Base-by-base conservation (phyloP, 2,329 filamentous ascomycete species). In the Canariomyces notabilis region DNA sequence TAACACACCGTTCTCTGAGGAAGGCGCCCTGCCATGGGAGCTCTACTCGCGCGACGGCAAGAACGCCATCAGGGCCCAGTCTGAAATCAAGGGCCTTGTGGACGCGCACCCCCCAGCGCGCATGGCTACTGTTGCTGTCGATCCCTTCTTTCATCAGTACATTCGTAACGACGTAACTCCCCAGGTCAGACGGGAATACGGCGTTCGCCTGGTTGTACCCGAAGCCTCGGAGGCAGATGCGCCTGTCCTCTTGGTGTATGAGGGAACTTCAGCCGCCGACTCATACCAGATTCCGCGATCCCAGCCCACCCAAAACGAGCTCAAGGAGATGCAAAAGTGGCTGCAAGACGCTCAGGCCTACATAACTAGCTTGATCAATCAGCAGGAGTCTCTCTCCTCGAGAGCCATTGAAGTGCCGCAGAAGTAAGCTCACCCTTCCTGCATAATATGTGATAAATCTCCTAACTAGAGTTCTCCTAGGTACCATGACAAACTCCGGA, bases 11-110 rank as follows among this genome's bases (percentile, higher is more conserved):
- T 78, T 77, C 53, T 77, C 79, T 3, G 74, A 78, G 40, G 81
- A 87, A 36, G 83, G 83, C 29, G 81, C 81, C 9, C 79, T 86
- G 36, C 83, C 83, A 0, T 95, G 90, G 89, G 85, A 95, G 64
- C 78, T 97, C 44, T 95, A 90, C 67, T 87, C 88, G 6, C 79
- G 85, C 31, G 87, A 95, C 59, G 83, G 84, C 54, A 94, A 93
- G 73, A 94, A 89, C 61, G 78, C 79, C 21, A 80, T 87, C 61
- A 82, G 83, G 57, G 86, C 85, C 6, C 83, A 86, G 59, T 79
- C 79, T 6, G 86, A 89, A 58, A 83, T 93, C 60, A 83, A 80
- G 62, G 80, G 79, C 57, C 78, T 93, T 48, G 79, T 91, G 56
- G 79, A 79, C 50, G 79, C 80, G 39, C 85, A 89, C 61, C 87